These are phyloP conservation scores for Hygrocybe coccinea DNA, from an alignment of 768 basidiomycete genomes.

Conservation along the genomic window DNA sequence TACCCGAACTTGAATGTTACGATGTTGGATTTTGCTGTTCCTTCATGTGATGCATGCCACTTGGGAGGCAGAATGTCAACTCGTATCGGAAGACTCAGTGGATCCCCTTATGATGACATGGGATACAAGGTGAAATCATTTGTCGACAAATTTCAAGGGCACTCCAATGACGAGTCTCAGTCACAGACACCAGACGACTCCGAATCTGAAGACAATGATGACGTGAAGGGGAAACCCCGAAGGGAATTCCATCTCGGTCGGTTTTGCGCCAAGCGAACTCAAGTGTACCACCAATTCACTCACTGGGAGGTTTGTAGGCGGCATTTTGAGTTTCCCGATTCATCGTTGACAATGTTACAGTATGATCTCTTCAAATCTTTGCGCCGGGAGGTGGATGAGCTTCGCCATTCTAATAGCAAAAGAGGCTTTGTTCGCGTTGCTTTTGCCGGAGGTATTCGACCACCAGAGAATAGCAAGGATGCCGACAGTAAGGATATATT, in stretches of 20 bases:
- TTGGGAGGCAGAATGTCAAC: slow-evolving; percentile 67
- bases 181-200: slow-evolving; percentile 2
- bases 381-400: slow-evolving; percentile 51
- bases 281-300: slow-evolving; percentile 63
- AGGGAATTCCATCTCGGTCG: slow-evolving; percentile 64
- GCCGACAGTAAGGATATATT: slow-evolving; percentile 48
- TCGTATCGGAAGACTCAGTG: slow-evolving; percentile 54
- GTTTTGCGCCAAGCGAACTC: slow-evolving; percentile 68
- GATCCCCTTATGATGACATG: slow-evolving; percentile 61
- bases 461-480: slow-evolving; percentile 63
- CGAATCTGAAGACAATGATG: slow-evolving; percentile 12
- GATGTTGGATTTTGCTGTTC: slow-evolving; percentile 50
- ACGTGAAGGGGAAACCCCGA: slow-evolving; percentile 17
- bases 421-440: slow-evolving; percentile 55
- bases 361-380: slow-evolving; percentile 60
- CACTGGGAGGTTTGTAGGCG: slow-evolving; percentile 72
- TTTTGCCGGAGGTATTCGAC: slow-evolving; percentile 47
- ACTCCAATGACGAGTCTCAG: background rate
- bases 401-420: slow-evolving; percentile 36
- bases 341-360: slow-evolving; percentile 34
- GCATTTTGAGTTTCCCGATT: slow-evolving; percentile 6
- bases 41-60: slow-evolving; percentile 79
- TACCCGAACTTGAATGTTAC: slow-evolving; percentile 61
- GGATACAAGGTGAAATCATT: slow-evolving; percentile 57
- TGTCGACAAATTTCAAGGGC: background rate